Percentiles rank a stretch among this genome's conserved stretches.
Evolutionary conservation across 2,329 filamentous ascomycete genomes (phyloP).

Genomic region (Fonsecaea multimorphosa): DNA sequence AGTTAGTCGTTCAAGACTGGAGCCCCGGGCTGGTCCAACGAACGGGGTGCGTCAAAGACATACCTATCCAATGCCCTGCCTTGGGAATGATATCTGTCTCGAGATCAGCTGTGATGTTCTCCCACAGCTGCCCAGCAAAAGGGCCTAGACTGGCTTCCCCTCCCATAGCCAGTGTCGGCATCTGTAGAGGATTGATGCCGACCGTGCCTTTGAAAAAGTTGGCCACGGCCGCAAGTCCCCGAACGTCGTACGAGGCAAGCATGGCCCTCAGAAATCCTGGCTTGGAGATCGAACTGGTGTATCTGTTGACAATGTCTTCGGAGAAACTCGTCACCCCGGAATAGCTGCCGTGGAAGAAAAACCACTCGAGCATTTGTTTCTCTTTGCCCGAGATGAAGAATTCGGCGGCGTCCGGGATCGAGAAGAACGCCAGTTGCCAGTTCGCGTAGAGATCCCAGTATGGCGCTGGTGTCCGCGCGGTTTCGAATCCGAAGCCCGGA

Average conservation of each 20-base stretch:
- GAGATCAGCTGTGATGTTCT: constrained; percentile 39
- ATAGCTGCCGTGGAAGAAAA: constrained; percentile 55
- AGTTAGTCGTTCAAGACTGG: background rate
- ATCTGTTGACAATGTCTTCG: constrained; percentile 49
- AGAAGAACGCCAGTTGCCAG: constrained; percentile 55
- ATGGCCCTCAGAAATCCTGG: constrained; percentile 53
- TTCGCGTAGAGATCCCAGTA: constrained; percentile 52
- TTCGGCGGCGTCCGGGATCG: constrained; percentile 54
- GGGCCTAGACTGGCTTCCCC: constrained; percentile 46
- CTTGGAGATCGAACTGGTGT: constrained; percentile 51
- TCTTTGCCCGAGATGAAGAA: constrained; percentile 54
- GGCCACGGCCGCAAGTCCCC: constrained; percentile 45
- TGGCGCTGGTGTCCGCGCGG: constrained; percentile 41
- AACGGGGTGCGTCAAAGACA: too few relatives aligned
- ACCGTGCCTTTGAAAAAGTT: constrained; percentile 47
- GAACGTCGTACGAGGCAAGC: constrained; percentile 46
- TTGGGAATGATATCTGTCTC: constrained; percentile 46
- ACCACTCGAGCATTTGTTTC: constrained; percentile 54
- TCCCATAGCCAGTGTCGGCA: constrained; percentile 45
- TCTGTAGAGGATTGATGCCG: constrained; percentile 37
- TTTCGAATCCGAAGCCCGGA: constrained; percentile 53
- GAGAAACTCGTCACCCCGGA: constrained; percentile 48
- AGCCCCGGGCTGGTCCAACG: too few relatives aligned
- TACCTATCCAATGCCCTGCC: constrained; percentile 50
- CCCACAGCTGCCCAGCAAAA: constrained; percentile 34